Evolutionary conservation across 2,329 filamentous ascomycete species (phyloP), one percentile per base, ranked within the genome.

Genomic region (Fusarium napiforme): DNA sequence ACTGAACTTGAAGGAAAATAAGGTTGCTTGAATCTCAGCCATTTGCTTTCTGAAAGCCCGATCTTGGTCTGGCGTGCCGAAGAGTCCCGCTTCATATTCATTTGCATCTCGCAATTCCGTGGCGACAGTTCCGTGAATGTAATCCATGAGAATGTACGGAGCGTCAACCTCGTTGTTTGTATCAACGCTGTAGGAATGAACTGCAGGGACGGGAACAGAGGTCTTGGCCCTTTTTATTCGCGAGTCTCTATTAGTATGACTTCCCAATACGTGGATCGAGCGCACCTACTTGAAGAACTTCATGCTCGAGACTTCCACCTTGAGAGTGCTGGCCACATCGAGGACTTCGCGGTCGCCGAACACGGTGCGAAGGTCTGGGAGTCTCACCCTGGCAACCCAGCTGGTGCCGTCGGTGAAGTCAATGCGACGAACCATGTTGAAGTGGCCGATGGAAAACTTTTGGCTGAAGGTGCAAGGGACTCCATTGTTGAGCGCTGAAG

Each of bases 361-460:
- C 0, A 23, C 30, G 16, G 30, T n/a, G 2, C 30, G 16, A 7
- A 50, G 15, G 30, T 34, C 47, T 34, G 30, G 47, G 0, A 50
- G 30, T 9, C 47, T 34, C 7, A 34, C 21, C 30, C 28, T 32
- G 15, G 30, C 47, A 23, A 34, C 10, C 30, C 16, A 23, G 30
- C 21, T 50, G 4, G 30, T 50, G 10, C 47, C 30, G 28, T 50
- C 21, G 7, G 15, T 19, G 30, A 50, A 23, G 10, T 34, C 47
- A 32, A 50, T 50, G 21, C 30, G 47, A 15, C 47, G 30, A 19
- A 50, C 47, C 7, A 50, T 50, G 21, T 34, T 50, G 21, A 32
- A 32, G 21, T 32, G 21, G 21, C 47, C 21, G 15, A 34, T 34
- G 30, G 47, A 32, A 5, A 34, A 34, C 0, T 5, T 50, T 7